Evolutionary conservation across 2,329 filamentous ascomycete species (phyloP), one percentile per base, ranked within the genome.

Genomic region (Ophiognomonia clavigignenti-juglandacearum): DNA sequence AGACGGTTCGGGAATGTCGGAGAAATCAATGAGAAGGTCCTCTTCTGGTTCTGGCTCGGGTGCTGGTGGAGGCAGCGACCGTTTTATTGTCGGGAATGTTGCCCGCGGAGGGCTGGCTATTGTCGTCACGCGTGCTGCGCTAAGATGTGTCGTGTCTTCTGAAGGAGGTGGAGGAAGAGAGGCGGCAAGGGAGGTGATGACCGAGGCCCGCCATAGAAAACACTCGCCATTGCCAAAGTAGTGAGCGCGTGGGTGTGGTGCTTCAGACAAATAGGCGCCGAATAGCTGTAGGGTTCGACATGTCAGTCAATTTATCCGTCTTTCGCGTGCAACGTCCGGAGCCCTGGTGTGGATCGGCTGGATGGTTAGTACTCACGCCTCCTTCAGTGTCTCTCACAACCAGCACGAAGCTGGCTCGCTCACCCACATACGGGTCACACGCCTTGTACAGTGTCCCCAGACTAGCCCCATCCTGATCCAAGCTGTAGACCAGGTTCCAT

Each of bases 151-250:
- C 1, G 73, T 77, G 58, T 78, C 72, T 54, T 70, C 67, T 4
- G 76, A 79, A 0, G 87, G 87, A 0, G 85, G 86, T 0, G 83
- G 86, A 1, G 86, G 86, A 0, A 89, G 72, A 0, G 80, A 67
- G 2, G 82, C 73, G 27, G 86, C 86, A 0, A 89, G 72, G 0
- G 80, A 68, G 2, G 82, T 73, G 27, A 91, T 71, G 4, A 85
- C 68, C 37, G 82, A 82, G 1, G 87, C 85, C 39, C 86, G 81
- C 88, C 88, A 95, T 54, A 95, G 79, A 65, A 95, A 98, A 67
- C 92, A 97, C 67, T 98, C 93, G 59, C 93, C 93, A 11, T 89
- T 96, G 59, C 93, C 93, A 65, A 88, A 98, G 72, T 96, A 98
- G 54, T 91, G 86, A 3, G 88, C 70, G 1, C 82, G 74, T 0